Evolutionary conservation across 495 filamentous ascomycete species (phyloP).

Genomic region (Penicillium riverlandense): DNA sequence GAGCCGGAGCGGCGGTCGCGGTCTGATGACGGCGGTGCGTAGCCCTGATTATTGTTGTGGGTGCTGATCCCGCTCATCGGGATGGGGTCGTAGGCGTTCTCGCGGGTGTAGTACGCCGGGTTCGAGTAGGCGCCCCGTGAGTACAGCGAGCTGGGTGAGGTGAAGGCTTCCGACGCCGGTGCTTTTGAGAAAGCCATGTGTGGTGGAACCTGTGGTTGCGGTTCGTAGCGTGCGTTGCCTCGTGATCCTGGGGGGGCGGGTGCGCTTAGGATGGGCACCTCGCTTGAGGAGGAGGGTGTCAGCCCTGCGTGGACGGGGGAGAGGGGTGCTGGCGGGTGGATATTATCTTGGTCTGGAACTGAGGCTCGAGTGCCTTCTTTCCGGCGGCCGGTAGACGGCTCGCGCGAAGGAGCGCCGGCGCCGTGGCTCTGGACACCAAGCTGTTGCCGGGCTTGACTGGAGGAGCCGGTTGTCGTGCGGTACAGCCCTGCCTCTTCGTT

Average conservation of each 20-base stretch:
- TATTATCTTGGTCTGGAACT: conserved; percentile 3
- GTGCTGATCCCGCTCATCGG: conserved; percentile 2
- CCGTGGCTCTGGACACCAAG: conserved; percentile 15
- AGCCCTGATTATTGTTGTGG: not conserved
- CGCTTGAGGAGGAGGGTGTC: conserved; percentile 14
- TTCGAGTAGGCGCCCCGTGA: conserved; percentile 3
- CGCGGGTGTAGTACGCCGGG: conserved; percentile 3
- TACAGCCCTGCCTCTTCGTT: conserved; percentile 11
- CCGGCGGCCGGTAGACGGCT: conserved; percentile 34
- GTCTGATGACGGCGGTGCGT: too few species aligned
- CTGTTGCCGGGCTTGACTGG: conserved; percentile 12
- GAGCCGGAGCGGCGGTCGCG: not conserved
- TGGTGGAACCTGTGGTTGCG: conserved; percentile 2
- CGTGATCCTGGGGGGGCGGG: conserved; percentile 19
- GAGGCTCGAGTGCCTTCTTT: conserved; percentile 22
- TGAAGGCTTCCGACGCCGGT: not conserved
- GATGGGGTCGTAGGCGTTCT: conserved; percentile 10
- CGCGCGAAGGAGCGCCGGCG: conserved; percentile 24
- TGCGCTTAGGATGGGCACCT: conserved; percentile 15
- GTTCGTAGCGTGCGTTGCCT: conserved; percentile 17
- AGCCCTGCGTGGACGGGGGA: conserved; percentile 15
- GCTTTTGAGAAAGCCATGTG: conserved; percentile 1
- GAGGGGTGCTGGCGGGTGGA: conserved; percentile 7
- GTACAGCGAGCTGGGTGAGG: too few species aligned
- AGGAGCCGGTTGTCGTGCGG: conserved; percentile 20